Evolutionary conservation across 1,139 yeast genomes (phyloP), one percentile per base, ranked within the genome.

Genomic region (Spencermartinsiella ligniputridi): DNA sequence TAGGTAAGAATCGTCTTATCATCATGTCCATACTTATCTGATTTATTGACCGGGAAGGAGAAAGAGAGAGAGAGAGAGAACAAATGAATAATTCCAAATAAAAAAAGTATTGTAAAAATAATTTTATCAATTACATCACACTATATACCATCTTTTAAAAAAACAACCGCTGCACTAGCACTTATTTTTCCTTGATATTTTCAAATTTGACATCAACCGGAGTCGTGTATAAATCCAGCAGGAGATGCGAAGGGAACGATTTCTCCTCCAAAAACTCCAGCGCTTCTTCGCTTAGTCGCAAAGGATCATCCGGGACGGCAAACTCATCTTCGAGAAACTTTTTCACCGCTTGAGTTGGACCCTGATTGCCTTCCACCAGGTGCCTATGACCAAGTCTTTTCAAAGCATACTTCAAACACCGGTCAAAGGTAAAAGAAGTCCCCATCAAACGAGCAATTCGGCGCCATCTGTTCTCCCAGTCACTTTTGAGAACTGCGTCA

Each of bases 401-500:
- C 30, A 46, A 34, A 15, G 35, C 41, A 17, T 35, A 37, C n/a
- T 33, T 18, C 32, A 34, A 12, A 13, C 47, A 42, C 15, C 48
- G 33, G 24, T 48, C 50, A 3, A 30, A 46, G 4, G 55, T 46
- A 42, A 57, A 57, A 15, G 58, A 50, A 15, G 54, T 54, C 1
- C 65, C 64, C 62, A 61, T 55, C 22, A 51, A 57, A 11, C 47
- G 47, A 16, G 54, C 43, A 17, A 70, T 59, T 35, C 75, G 56
- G 40, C 58, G 61, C 69, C 71, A 69, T 44, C 74, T 61, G 29
- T 52, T 54, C n/a, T 64, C 64, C 71, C 73, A 70, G 55, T 70
- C 75, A 20, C 60, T 58, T 15, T 58, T 48, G 25, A 70, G 53
- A 1, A 60, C 60, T 21, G 53, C 50, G 15, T 58, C 48, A 22